Conservation (phyloP, 225 moss, liverwort and hornwort genomes). For the Physcomitrium patens region DNA sequence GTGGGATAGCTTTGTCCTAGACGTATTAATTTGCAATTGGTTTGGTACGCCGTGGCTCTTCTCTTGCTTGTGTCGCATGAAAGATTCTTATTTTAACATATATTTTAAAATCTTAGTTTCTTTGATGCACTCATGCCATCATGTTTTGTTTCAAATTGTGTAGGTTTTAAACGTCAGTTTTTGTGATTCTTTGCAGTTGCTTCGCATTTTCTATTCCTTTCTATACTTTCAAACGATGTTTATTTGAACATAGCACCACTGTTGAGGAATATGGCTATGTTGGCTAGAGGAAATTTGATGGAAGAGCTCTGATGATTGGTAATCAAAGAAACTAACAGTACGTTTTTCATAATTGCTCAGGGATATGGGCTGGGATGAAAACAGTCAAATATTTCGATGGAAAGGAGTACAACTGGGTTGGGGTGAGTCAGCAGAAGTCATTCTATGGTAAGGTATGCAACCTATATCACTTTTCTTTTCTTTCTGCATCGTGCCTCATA, state of each 20-base stretch:
- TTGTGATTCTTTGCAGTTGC: too few relatives aligned
- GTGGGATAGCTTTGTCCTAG: conserved; percentile 99
- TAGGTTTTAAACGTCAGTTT: too few relatives aligned
- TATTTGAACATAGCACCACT: too few relatives aligned
- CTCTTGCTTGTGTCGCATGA: conserved; percentile 3
- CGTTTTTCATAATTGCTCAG: conserved; percentile 40
- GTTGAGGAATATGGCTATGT: not conserved
- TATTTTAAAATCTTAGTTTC: not conserved
- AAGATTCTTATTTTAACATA: not conserved
- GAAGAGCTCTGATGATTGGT: conserved; percentile 13
- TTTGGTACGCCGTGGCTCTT: conserved; percentile 53
- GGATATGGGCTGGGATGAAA: conserved; percentile 95
- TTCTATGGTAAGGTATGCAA: conserved; percentile 83
- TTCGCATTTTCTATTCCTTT: too few relatives aligned
- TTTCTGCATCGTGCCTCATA: conserved; percentile 1
- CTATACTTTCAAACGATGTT: too few relatives aligned
- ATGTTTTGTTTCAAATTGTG: not conserved
- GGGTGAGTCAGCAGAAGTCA: conserved; percentile 86
- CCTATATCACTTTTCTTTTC: conserved; percentile 2
- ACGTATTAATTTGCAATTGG: conserved; percentile 89
- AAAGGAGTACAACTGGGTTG: conserved; percentile 93
- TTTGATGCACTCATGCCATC: not conserved
- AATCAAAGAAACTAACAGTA: conserved; percentile 18
- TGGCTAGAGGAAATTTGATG: conserved; percentile 15
- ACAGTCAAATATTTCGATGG: conserved; percentile 95